A percentile compares a stretch with the other conserved stretches of the same genome.
phyloP scores from a whole-genome alignment of 129 eudicot genomes.

The Mikania micrantha region DNA sequence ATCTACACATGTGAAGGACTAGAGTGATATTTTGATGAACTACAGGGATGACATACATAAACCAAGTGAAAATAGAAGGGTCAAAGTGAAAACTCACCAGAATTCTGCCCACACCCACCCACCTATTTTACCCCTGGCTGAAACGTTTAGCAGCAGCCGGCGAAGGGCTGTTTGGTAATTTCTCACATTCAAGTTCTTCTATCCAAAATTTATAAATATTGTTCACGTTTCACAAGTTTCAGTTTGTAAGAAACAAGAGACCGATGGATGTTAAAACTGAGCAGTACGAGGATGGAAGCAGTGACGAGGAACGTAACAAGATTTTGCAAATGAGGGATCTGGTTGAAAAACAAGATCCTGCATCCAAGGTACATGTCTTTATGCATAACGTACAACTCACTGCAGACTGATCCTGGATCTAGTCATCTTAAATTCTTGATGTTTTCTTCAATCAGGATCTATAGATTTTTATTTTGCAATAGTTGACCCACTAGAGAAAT shows the following conservation, averaged over 20 bases:
- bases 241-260: slow-evolving; percentile 1
- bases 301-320: slow-evolving; percentile 38
- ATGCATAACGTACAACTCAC: neutral
- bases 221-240: slow-evolving; percentile 4
- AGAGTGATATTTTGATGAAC: neutral
- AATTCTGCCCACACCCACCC: slow-evolving; percentile 6
- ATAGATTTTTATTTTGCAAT: neutral
- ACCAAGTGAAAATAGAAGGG: slow-evolving; percentile 1
- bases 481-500: too few species aligned
- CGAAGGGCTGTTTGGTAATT: slow-evolving; percentile 1
- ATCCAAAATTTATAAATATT: neutral
- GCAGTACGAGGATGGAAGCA: neutral
- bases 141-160: slow-evolving; percentile 11
- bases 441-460: neutral
- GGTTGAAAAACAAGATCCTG: slow-evolving; percentile 49
- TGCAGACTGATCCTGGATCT: neutral
- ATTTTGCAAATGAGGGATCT: slow-evolving; percentile 41
- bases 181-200: neutral
- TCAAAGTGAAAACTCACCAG: slow-evolving; percentile 2
- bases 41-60: neutral
- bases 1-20: neutral
- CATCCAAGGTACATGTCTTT: slow-evolving; percentile 39
- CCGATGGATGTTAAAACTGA: slow-evolving; percentile 3
- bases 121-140: neutral
- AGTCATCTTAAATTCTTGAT: neutral